Evolutionary conservation across 2,329 filamentous ascomycete genomes (phyloP), one percentile per base, ranked within the genome.

Genomic region (Botrytis cinerea): DNA sequence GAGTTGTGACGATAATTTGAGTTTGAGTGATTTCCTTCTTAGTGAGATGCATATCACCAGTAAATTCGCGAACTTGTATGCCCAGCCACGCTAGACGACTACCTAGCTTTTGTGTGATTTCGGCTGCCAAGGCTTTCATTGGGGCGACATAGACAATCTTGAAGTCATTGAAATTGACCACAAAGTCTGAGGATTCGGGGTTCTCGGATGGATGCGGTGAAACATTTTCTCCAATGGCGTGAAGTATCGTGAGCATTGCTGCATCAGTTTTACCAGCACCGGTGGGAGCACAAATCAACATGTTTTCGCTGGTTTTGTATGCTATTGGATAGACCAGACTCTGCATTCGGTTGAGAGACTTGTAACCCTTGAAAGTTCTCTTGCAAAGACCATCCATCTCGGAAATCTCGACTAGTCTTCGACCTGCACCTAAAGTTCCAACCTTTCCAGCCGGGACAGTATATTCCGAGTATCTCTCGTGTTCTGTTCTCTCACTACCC

Each of bases 211-310:
- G 95, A 77, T 90, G 94, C 0, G 96, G 95, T 0, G 87, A 86
- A 38, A 93, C 88, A 79, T 98, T 95, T 81, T 97, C 95, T 2
- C 93, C 90, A 73, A 99, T 91, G 0, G 93, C 92, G 81, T 97
- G 97, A 74, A 99, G 85, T 73, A 99, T 94, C 0, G 97, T 96
- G 77, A 99, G 87, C 95, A 99, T 97, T 14, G 96, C 97, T 45
- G 95, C 96, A 83, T 99, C 96, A 1, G 96, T 99, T 87, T 99
- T 99, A 89, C 96, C 96, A 75, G 95, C 95, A 89, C 96, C 96
- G 71, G 96, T 99, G 7, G 96, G 96, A 35, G 96, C 96, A 82
- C 96, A 99, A 74, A 99, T 97, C 70, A 99, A 89, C 95, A 99
- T 98, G 78, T 99, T 99, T 83, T 99, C 96, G 80, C 91, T 97